Evolutionary conservation across 495 filamentous ascomycete species (phyloP), one percentile per base, ranked within the genome.

Genomic region (Penicillium herquei): DNA sequence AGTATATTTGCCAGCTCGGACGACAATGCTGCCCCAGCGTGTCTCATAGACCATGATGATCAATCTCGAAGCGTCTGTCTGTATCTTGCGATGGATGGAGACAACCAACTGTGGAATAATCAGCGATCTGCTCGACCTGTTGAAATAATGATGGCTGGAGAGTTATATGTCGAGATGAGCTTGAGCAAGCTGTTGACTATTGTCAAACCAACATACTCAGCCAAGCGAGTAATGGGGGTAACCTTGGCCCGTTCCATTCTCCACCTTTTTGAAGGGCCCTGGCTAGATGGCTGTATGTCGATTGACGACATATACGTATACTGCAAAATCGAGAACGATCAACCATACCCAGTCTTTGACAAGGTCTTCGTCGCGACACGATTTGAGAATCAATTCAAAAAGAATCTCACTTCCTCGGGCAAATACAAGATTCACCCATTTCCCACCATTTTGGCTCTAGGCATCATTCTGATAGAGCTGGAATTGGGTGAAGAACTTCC

Each of bases 391-490:
- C 9, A 46, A 9, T 16, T 10, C n/a, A n/a, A 50, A 26, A 26
- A 18, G 21, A 21, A 44, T 9, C 8, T n/a, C 13, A 26, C 9
- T 6, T n/a, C 45, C 14, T 26, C 18, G 14, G 21, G 30, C 6
- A 26, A 26, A 26, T 56, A 56, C 39, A 56, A 39, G 11, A 49
- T 60, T 44, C 57, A 60, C 40, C 53, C 53, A 2, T 60, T 60
- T 16, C 57, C 57, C 1, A 52, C 53, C 0, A 60, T 60, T 35
- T 47, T 60, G 13, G 57, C 57, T 7, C 31, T 60, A 3, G 57
- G 57, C 5, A 60, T 60, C n/a, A 39, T 56, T 8, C 47, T 60
- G 6, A 49, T 47, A 6, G 52, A 60, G 40, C 46, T 60, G 11
- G 57, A 60, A 33, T 18, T 60, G 12, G 57, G 52, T 5, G 57